Percentiles rank a stretch among this genome's conserved stretches.
Conservation (phyloP, 805 yeast genomes). For the Barnettozyma wickerhamii region DNA sequence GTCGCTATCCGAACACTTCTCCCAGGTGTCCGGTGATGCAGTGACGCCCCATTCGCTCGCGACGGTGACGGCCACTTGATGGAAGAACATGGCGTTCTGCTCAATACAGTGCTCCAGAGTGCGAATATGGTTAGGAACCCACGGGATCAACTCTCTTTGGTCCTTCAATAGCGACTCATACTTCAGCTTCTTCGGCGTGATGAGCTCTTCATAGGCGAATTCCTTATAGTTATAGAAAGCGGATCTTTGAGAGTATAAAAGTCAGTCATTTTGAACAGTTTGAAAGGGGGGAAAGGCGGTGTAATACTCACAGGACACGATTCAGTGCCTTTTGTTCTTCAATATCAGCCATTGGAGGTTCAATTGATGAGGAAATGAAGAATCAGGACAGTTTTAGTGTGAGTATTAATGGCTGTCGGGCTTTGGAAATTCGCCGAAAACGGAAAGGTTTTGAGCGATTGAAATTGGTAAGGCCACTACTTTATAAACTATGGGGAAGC, state of each 20-base stretch:
- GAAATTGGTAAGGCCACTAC: no score
- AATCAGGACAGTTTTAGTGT: no score
- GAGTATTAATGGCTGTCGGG: no score
- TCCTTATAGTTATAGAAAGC: slow-evolving; percentile 31
- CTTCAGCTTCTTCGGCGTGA: slow-evolving; percentile 31
- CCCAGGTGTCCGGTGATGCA: slow-evolving; percentile 37
- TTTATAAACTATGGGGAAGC: no score
- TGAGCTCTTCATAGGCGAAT: slow-evolving; percentile 30
- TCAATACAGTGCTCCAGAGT: slow-evolving; percentile 39
- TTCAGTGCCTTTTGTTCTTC: no score
- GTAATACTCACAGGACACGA: background rate
- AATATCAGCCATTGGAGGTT: no score
- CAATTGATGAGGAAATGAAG: no score
- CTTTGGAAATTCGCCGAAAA: no score
- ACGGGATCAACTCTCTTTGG: slow-evolving; percentile 43
- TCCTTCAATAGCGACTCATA: slow-evolving; percentile 32
- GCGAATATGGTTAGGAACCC: slow-evolving; percentile 42
- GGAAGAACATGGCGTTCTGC: slow-evolving; percentile 41
- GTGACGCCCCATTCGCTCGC: slow-evolving; percentile 50
- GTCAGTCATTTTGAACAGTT: background rate
- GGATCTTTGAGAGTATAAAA: slow-evolving; percentile 1
- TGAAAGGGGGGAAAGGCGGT: no score
- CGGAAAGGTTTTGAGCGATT: no score
- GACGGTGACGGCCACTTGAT: slow-evolving; percentile 37
- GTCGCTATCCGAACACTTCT: slow-evolving; percentile 36